These are phyloP conservation scores for Neurospora sp. DNA, from an alignment of 495 filamentous ascomycete genomes.

Conservation along the genomic window DNA sequence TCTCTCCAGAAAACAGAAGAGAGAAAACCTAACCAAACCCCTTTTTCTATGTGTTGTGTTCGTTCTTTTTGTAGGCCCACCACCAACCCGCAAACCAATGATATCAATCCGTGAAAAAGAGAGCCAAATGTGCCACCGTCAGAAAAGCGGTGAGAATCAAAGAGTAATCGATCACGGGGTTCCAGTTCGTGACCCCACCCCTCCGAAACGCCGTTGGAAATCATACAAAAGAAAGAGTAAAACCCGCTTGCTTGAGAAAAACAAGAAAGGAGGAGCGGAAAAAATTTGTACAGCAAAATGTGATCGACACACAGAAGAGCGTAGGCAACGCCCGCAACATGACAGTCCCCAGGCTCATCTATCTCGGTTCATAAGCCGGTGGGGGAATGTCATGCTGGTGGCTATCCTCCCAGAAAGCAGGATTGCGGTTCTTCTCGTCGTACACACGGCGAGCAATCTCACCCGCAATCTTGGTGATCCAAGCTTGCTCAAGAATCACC, in stretches of 20 bases:
- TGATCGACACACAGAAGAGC: background rate
- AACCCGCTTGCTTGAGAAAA: background rate
- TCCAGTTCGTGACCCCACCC: background rate
- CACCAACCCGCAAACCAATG: background rate
- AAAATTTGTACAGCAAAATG: background rate
- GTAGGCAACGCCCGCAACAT: conserved; percentile 1
- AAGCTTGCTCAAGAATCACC: conserved; percentile 69
- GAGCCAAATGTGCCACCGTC: background rate
- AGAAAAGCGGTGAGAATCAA: background rate
- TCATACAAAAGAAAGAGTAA: background rate
- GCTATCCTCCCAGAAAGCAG: conserved; percentile 35
- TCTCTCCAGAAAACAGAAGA: background rate
- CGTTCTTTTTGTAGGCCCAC: background rate
- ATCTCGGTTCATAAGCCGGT: conserved; percentile 49
- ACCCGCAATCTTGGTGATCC: conserved; percentile 82
- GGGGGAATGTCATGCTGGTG: conserved; percentile 44
- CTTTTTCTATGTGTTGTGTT: background rate
- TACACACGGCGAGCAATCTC: conserved; percentile 82
- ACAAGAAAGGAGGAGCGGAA: background rate
- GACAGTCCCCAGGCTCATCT: conserved; percentile 4
- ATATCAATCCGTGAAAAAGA: background rate
- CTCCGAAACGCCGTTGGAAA: background rate
- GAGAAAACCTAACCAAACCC: background rate
- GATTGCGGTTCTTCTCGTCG: conserved; percentile 48
- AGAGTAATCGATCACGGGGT: background rate